Percentiles rank a stretch among this genome's conserved stretches.
phyloP scores from a whole-genome alignment of 2,329 filamentous ascomycete genomes.

The Monilinia fructicola region DNA sequence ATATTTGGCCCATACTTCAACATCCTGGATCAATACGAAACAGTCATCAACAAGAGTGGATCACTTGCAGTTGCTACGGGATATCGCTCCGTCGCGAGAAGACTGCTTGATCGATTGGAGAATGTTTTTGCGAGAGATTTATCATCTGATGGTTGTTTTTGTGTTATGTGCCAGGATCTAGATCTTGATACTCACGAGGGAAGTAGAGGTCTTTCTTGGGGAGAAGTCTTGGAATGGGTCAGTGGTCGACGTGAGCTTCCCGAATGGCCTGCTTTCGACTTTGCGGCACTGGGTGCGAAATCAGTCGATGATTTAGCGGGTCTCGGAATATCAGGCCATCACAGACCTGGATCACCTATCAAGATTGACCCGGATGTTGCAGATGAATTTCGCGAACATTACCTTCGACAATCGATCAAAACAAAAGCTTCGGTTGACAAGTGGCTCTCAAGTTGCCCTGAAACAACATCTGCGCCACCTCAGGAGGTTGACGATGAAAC shows the following conservation, averaged over 20 bases:
- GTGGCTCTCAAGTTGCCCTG: slow-evolving; percentile 81
- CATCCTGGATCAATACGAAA: slow-evolving; percentile 81
- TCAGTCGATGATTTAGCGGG: slow-evolving; percentile 57
- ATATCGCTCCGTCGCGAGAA: slow-evolving; percentile 88
- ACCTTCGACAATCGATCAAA: slow-evolving; percentile 87
- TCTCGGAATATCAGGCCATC: slow-evolving; percentile 53
- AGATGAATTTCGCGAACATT: slow-evolving; percentile 90
- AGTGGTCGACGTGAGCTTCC: slow-evolving; percentile 85
- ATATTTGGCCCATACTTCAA: slow-evolving; percentile 82
- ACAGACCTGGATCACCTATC: slow-evolving; percentile 58
- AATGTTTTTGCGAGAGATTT: slow-evolving; percentile 93
- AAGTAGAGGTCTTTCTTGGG: slow-evolving; percentile 81
- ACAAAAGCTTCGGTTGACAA: slow-evolving; percentile 87
- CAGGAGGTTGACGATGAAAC: slow-evolving; percentile 94
- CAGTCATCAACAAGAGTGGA: slow-evolving; percentile 78
- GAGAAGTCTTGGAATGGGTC: slow-evolving; percentile 89
- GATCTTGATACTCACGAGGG: slow-evolving; percentile 46
- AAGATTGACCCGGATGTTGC: slow-evolving; percentile 92
- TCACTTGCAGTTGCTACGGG: slow-evolving; percentile 94
- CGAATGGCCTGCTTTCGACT: slow-evolving; percentile 82
- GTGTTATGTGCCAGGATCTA: slow-evolving; percentile 73
- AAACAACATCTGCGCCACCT: slow-evolving; percentile 67
- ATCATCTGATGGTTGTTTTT: slow-evolving; percentile 79
- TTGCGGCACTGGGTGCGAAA: slow-evolving; percentile 61
- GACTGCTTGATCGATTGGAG: slow-evolving; percentile 84